phyloP scores from a whole-genome alignment of 2,329 filamentous ascomycete species.

The Hypoxylon sp. region DNA sequence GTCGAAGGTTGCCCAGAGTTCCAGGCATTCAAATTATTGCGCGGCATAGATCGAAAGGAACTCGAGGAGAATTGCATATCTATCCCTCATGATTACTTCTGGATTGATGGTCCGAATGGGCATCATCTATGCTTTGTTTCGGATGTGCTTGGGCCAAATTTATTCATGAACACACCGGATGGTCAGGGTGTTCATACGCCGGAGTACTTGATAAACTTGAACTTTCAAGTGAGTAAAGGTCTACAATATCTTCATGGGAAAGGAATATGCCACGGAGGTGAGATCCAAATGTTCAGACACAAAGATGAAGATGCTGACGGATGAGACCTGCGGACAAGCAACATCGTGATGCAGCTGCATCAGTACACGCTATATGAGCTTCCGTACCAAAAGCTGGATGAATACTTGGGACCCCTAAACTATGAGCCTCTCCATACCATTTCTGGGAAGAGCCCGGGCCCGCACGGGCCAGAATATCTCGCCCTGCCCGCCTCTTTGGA shows the following conservation, averaged over 20 bases:
- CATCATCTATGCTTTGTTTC: slow-evolving; percentile 26
- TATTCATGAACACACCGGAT: slow-evolving; percentile 6
- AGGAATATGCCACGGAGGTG: slow-evolving; percentile 27
- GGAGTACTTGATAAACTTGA: slow-evolving; percentile 9
- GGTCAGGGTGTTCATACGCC: slow-evolving; percentile 17
- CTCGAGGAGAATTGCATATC: slow-evolving; percentile 15
- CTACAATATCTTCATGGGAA: slow-evolving; percentile 23
- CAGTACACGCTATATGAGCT: slow-evolving; percentile 15
- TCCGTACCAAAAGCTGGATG: not conserved
- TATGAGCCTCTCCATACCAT: slow-evolving; percentile 5
- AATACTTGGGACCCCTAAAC: slow-evolving; percentile 16
- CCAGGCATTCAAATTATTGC: not conserved
- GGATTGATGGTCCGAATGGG: slow-evolving; percentile 28
- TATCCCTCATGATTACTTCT: slow-evolving; percentile 25
- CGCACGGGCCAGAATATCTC: slow-evolving; percentile 21
- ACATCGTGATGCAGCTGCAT: slow-evolving; percentile 22
- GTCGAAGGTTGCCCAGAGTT: slow-evolving; percentile 16
- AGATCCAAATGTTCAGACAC: not conserved
- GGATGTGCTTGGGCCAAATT: slow-evolving; percentile 20
- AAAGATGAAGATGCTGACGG: too few relatives aligned
- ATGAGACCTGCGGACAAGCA: slow-evolving; percentile 22
- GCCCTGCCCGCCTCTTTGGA: slow-evolving; percentile 17
- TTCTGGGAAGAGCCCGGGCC: not conserved
- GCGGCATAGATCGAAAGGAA: not conserved
- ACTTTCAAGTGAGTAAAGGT: slow-evolving; percentile 23